Percentiles rank a stretch among this genome's conserved stretches.
These are phyloP conservation scores for Oldenlandia corymbosa DNA, from an alignment of 257 asterid genomes.

Conservation along the genomic window DNA sequence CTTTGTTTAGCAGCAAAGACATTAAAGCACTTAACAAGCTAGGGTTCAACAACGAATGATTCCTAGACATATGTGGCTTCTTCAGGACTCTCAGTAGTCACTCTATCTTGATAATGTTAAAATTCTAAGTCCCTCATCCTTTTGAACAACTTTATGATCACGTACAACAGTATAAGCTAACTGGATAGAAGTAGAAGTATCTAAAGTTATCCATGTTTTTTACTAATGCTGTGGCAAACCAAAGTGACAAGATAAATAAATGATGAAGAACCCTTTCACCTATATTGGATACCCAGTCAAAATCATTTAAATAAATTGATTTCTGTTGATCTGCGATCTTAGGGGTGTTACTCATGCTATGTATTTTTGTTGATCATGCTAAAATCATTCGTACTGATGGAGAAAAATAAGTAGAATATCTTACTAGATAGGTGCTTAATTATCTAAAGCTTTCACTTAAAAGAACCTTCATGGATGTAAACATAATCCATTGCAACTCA, in stretches of 20 bases:
- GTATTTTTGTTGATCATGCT: too few relatives aligned
- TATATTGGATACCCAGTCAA: too few relatives aligned
- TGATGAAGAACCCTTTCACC: neutral
- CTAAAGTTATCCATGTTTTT: too few relatives aligned
- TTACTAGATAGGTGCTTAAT: neutral
- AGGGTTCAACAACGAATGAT: neutral
- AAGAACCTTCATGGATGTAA: neutral
- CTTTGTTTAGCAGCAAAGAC: neutral
- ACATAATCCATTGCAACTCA: neutral
- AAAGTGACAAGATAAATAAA: neutral
- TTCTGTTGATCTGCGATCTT: too few relatives aligned
- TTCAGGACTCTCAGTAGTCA: neutral
- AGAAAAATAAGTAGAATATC: neutral
- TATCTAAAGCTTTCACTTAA: neutral
- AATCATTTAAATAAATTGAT: neutral
- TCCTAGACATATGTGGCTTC: neutral
- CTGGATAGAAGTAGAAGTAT: constrained; percentile 1
- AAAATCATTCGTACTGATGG: neutral
- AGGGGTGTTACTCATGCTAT: too few relatives aligned
- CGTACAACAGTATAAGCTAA: neutral
- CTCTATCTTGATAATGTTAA: neutral
- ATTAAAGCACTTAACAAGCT: neutral
- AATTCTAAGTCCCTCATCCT: neutral
- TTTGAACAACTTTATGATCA: neutral
- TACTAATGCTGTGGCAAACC: too few relatives aligned